A percentile compares a stretch with the other conserved stretches of the same genome.
These are phyloP conservation scores for Corylus americana DNA, from an alignment of 306 rosid genomes.

Conservation along the genomic window DNA sequence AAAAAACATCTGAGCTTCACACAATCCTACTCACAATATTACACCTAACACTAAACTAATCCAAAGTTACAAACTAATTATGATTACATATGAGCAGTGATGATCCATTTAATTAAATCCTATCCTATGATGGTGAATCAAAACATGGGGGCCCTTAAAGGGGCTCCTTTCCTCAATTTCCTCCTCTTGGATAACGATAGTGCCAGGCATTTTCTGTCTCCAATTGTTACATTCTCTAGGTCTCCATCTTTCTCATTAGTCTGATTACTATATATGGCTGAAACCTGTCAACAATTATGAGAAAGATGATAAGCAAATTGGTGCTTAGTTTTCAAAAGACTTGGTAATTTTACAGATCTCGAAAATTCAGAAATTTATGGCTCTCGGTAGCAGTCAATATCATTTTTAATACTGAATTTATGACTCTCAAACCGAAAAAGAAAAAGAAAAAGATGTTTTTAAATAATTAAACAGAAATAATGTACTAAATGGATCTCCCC, in stretches of 20 bases:
- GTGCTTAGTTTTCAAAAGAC: not conserved
- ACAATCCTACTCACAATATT: not conserved
- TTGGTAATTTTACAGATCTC: too few species aligned
- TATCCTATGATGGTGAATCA: not conserved
- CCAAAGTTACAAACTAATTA: not conserved
- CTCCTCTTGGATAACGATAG: constrained; percentile 11
- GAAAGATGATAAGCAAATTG: not conserved
- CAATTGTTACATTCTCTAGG: not conserved
- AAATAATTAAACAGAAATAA: too few species aligned
- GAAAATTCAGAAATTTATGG: too few species aligned
- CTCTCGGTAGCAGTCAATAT: too few species aligned
- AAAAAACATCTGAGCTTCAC: not conserved
- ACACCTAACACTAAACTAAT: not conserved
- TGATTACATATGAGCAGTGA: not conserved
- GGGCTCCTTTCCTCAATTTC: constrained; percentile 30
- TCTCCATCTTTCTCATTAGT: constrained; percentile 2
- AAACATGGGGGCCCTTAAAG: constrained; percentile 33
- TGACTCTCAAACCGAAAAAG: too few species aligned
- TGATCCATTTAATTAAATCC: not conserved
- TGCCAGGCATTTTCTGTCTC: not conserved
- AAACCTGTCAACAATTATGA: constrained; percentile 6
- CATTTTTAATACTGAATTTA: too few species aligned
- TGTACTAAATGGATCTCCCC: too few species aligned
- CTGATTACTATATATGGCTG: not conserved
- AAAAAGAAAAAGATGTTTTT: too few species aligned